Evolutionary conservation across 495 filamentous ascomycete genomes (phyloP), one percentile per base, ranked within the genome.

Genomic region (Hyaloscypha bicolor): DNA sequence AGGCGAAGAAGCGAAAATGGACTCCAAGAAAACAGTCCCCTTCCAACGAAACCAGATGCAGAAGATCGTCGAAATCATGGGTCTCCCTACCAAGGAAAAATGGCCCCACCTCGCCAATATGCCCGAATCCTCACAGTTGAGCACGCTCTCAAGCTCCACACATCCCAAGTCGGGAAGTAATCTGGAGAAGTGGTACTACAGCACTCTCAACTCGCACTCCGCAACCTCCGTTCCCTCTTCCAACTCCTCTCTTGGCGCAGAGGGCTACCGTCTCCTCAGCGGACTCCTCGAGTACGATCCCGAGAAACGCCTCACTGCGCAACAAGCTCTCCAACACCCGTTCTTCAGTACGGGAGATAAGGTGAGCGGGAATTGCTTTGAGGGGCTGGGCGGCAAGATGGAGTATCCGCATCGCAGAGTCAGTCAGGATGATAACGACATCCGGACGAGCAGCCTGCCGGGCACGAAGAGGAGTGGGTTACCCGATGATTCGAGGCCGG

Each of bases 41-140:
- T 99, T 99, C 74, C 95, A 99, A 77, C 88, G 93, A 30, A 97
- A 98, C 73, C 95, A 99, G 79, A 97, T 99, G 93, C 92, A 93
- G 74, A 97, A 97, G 76, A 99, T 99, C 63, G 92, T 96, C 31
- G 96, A 98, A 72, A 91, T 99, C 64, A 88, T 98, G 77, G 95
- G 95, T 51, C 77, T 94, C 72, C 95, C 96, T 0, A 91, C 86
- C 33, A 94, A 94, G 75, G 92, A 97, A 39, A 84, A 87, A 29
- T 99, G 95, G 95, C 91, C 93, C 0, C 83, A 93, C 32, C 80
- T 99, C 16, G 80, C 83, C 1, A 84, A 86, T 55, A 94, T 93
- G 87, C 91, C 90, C 2, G 96, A 99, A 77, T 94, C 90, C 69
- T 74, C 75, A 12, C 91, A 96, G 67, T 80, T 97, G 0, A 79